Base-by-base conservation (phyloP, 2,329 filamentous ascomycete species). In the Cordyceps militaris region DNA sequence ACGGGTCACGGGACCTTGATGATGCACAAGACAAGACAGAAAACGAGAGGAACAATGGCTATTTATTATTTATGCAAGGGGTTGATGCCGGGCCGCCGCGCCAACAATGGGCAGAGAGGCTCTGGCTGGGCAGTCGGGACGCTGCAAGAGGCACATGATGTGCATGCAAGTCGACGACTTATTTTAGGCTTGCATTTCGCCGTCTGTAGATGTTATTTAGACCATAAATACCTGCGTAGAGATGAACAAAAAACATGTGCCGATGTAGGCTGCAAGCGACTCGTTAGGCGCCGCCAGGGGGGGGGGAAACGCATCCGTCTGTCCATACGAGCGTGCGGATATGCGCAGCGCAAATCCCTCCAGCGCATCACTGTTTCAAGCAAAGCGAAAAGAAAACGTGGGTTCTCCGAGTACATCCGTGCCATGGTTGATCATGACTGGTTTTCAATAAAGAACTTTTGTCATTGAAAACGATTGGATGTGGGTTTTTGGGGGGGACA, bases 81-180 rank as follows among this genome's bases (percentile, higher is more conserved):
- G 49, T 21, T 26, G 13, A 46, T 4, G 10, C 14, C 13, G n/a
- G 28, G 34, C 10, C 16, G 6, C 14, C 7, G 6, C 16, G 6
- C 21, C 16, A 36, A 40, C 16, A 50, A 50, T 50, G 47, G 26
- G 10, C 16, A 48, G 32, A 48, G 8, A 32, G 26, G 14, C 30
- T 11, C 28, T 32, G 34, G 14, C 34, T 6, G 34, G 13, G 14
- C 7, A 16, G 26, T 26, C 44, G 24, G 24, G 44, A 30, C 13
- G 30, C 28, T 34, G 46, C 46, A 49, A 26, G n/a, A 34, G 42
- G 24, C 34, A 52, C 49, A 52, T 52, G 49, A 52, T 52, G 49
- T 52, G 49, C 49, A 52, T 52, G 49, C 49, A 42, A 24, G 3
- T 9, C 30, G 28, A 10, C 46, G 6, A 32, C 6, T 32, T 32